Evolutionary conservation across 139 green algal species (phyloP), one percentile per base, ranked within the genome.

Genomic region (Chlorella sp.): DNA sequence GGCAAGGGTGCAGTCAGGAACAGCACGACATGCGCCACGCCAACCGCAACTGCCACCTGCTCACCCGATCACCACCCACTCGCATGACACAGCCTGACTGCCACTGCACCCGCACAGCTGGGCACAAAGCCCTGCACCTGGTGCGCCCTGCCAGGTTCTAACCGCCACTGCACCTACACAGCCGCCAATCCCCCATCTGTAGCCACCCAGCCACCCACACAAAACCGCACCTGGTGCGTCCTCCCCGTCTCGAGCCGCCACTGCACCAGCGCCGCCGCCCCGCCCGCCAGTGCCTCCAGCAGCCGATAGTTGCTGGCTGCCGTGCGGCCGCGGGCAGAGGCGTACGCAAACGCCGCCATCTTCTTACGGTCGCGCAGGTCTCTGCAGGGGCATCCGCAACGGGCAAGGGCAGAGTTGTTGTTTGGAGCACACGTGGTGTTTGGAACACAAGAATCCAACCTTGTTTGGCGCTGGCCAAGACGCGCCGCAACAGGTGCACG

Each of bases 181-280:
- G 24, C 58, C 58, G 16, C 22, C 32, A 16, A 73, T 4, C 32
- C 7, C 3, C 65, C 14, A 16, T 43, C 41, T 11, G 3, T 16
- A 28, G 17, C 68, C 7, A 8, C 28, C 36, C 69, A 48, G 20
- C 38, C n/a, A 36, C 69, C 36, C 36, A n/a, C n/a, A n/a, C n/a
- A n/a, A n/a, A n/a, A n/a, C 19, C 74, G 8, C 58, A 73, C 77
- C 77, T 83, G 97, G 84, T 99, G 97, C 13, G 97, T 99, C 43
- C 97, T 89, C 46, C 97, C 97, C 2, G 96, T 99, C 40, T 98
- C 92, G 16, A 99, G 90, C 76, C 89, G 92, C 97, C 97, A 99
- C 79, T 94, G 77, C 73, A 98, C 93, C 40, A 99, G 73, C 13
- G 94, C 92, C 14, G 94, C 94, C 3, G 54, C 90, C 0, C 95